Percentiles rank a stretch among this genome's conserved stretches.
phyloP scores from a whole-genome alignment of 2,329 filamentous ascomycete genomes.

The Fusarium sp. region DNA sequence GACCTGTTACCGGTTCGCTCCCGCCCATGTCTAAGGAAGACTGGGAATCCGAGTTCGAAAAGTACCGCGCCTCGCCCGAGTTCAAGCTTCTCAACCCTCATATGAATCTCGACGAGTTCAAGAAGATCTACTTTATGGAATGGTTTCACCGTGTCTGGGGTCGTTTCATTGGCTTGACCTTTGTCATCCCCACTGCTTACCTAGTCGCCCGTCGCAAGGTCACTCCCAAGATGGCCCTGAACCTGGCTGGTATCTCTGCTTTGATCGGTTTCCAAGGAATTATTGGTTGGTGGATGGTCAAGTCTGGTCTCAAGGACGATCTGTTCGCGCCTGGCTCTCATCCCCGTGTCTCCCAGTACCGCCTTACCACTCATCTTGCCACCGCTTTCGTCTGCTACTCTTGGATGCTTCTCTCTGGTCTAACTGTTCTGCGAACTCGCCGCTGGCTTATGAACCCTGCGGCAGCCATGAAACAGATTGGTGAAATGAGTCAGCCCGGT shows the following conservation, averaged over 20 bases:
- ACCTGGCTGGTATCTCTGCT: slow-evolving; percentile 83
- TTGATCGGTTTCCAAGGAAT: slow-evolving; percentile 95
- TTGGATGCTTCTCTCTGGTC: slow-evolving; percentile 91
- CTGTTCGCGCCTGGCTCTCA: slow-evolving; percentile 91
- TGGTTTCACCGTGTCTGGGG: slow-evolving; percentile 97
- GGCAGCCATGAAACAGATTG: slow-evolving; percentile 68
- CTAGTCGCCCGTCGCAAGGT: slow-evolving; percentile 86
- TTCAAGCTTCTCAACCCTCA: slow-evolving; percentile 91
- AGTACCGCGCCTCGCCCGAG: slow-evolving; percentile 93
- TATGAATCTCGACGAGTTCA: slow-evolving; percentile 95
- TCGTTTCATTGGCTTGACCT: slow-evolving; percentile 87
- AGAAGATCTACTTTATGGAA: slow-evolving; percentile 99
- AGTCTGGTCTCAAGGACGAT: slow-evolving; percentile 94
- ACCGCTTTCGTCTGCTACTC: slow-evolving; percentile 93
- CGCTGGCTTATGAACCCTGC: slow-evolving; percentile 75
- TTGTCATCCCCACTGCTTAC: slow-evolving; percentile 88
- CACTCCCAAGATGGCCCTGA: slow-evolving; percentile 78
- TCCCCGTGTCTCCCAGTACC: slow-evolving; percentile 94
- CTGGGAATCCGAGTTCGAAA: slow-evolving; percentile 93
- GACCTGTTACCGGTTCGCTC: slow-evolving; percentile 90
- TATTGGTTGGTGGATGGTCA: slow-evolving; percentile 99
- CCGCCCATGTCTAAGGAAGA: slow-evolving; percentile 81
- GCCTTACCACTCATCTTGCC: slow-evolving; percentile 87
- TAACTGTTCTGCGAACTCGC: slow-evolving; percentile 83
- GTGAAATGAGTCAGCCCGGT: slow-evolving; percentile 72